Evolutionary conservation across 768 basidiomycete species (phyloP).

Genomic region (Lentinus tigrinus): DNA sequence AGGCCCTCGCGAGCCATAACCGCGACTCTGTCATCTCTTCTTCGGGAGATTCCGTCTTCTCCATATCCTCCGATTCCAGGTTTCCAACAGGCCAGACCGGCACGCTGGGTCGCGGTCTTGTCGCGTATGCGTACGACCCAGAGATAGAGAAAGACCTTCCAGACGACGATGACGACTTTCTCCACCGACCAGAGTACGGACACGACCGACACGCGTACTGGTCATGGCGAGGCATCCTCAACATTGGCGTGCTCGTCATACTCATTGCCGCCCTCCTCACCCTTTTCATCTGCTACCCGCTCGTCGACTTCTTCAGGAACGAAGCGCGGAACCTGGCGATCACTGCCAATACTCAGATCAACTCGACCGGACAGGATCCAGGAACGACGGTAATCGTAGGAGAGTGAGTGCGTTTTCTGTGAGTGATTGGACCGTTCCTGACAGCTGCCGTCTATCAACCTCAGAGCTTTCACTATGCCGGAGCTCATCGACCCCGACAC

Average conservation of each 20-base stretch:
- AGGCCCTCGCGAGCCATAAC: slow-evolving; percentile 14
- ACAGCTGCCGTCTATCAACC: background rate
- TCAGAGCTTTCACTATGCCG: slow-evolving; percentile 42
- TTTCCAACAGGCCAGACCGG: slow-evolving; percentile 47
- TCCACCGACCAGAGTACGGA: slow-evolving; percentile 60
- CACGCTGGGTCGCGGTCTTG: slow-evolving; percentile 35
- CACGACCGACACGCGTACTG: slow-evolving; percentile 35
- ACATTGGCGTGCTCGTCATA: slow-evolving; percentile 65
- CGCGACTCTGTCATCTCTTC: slow-evolving; percentile 50
- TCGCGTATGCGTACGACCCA: slow-evolving; percentile 75
- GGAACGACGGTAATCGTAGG: slow-evolving; percentile 32
- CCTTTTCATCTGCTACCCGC: slow-evolving; percentile 84
- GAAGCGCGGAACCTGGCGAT: slow-evolving; percentile 42
- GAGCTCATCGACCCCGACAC: slow-evolving; percentile 71
- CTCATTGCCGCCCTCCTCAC: slow-evolving; percentile 61
- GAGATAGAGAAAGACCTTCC: slow-evolving; percentile 49
- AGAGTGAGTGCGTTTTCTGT: background rate
- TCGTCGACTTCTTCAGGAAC: slow-evolving; percentile 52
- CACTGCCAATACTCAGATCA: slow-evolving; percentile 65
- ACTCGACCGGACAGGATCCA: slow-evolving; percentile 58
- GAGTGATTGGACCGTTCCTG: background rate
- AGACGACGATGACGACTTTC: slow-evolving; percentile 69
- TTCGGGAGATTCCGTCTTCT: slow-evolving; percentile 50
- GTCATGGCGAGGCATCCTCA: slow-evolving; percentile 54
- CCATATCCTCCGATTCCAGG: slow-evolving; percentile 57